Evolutionary conservation across 768 basidiomycete species (phyloP).

Genomic region (Suillus lakei): DNA sequence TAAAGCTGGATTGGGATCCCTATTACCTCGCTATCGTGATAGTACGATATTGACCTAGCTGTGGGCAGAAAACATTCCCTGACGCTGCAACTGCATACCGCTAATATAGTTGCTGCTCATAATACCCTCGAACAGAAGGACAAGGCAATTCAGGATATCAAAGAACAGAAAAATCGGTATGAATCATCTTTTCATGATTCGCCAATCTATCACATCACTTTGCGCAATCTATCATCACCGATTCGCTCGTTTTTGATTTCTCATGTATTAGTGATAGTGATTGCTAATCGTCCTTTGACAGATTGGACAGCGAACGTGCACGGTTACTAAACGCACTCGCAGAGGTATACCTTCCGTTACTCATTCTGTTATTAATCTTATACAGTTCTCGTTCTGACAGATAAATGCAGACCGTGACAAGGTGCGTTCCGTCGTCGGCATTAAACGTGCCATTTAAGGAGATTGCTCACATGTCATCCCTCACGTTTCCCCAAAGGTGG

Average conservation of each 20-base stretch:
- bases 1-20: constrained; percentile 5
- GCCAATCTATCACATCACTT: background rate
- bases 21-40: constrained; percentile 14
- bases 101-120: constrained; percentile 85
- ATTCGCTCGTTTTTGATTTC: constrained; percentile 14
- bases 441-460: constrained; percentile 3
- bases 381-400: constrained; percentile 38
- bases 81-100: constrained; percentile 84
- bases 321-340: constrained; percentile 68
- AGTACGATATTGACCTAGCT: background rate
- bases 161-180: constrained; percentile 85
- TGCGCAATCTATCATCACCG: background rate
- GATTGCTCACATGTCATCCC: constrained; percentile 13
- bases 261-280: constrained; percentile 12
- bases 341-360: constrained; percentile 53
- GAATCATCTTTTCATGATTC: constrained; percentile 25
- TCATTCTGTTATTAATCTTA: constrained; percentile 10
- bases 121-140: constrained; percentile 78
- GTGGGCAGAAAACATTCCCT: constrained; percentile 75
- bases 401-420: constrained; percentile 86
- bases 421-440: constrained; percentile 33
- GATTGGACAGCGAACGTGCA: constrained; percentile 78
- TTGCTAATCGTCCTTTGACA: constrained; percentile 29
- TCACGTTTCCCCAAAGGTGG: constrained; percentile 47
- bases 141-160: constrained; percentile 78